Conservation (phyloP, 169 alveolate species). For the Eimeria acervulina region DNA sequence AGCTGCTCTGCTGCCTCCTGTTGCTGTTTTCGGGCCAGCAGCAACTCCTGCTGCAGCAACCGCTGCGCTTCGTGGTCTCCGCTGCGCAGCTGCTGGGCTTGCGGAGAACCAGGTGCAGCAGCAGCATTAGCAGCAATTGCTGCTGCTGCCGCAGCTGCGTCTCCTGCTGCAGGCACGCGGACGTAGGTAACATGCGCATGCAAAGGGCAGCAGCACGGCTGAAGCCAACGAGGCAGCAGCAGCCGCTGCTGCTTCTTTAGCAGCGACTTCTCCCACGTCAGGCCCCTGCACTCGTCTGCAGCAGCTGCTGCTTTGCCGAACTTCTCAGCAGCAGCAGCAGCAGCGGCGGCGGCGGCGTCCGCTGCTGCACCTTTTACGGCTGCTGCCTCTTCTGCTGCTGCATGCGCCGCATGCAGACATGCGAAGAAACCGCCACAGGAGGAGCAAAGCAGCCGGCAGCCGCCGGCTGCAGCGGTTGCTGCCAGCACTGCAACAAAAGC, state of each 20-base stretch:
- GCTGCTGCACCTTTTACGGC: background rate
- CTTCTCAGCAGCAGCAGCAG: conserved; percentile 24
- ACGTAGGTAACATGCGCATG: conserved; percentile 27
- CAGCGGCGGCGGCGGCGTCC: background rate
- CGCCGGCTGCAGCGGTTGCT: conserved; percentile 46
- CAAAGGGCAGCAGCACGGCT: conserved; percentile 69
- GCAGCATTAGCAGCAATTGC: conserved; percentile 10
- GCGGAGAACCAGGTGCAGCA: background rate
- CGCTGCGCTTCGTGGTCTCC: background rate
- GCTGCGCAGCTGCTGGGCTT: conserved; percentile 11
- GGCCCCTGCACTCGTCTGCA: conserved; percentile 14
- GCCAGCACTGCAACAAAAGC: conserved; percentile 75
- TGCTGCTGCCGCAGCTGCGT: conserved; percentile 12
- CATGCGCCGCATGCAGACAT: conserved; percentile 33
- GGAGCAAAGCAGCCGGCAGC: conserved; percentile 28
- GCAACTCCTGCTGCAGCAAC: conserved; percentile 9
- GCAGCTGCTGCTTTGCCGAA: background rate
- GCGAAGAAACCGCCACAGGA: conserved; percentile 60
- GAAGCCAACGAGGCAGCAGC: conserved; percentile 75
- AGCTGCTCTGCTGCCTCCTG: conserved; percentile 32
- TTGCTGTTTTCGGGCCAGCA: background rate
- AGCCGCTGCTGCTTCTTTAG: conserved; percentile 59
- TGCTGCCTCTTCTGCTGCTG: conserved; percentile 48
- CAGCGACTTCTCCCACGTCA: conserved; percentile 15
- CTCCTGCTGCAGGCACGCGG: conserved; percentile 34